phyloP scores from a whole-genome alignment of 371 early-diverging fungal genomes.

The Circinella minor region DNA sequence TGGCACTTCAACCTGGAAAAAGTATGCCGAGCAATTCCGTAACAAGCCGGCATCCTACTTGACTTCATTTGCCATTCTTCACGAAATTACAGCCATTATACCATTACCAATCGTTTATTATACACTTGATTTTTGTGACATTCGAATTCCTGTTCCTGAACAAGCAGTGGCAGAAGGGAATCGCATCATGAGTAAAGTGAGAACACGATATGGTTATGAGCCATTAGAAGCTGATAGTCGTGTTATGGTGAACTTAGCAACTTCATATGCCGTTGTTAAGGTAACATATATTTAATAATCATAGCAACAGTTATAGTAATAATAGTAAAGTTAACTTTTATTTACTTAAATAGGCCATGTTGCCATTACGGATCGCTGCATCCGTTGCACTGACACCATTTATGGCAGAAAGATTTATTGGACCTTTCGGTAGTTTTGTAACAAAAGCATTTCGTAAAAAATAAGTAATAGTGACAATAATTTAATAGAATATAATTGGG shows the following conservation, averaged over 20 bases:
- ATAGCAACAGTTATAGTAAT: too few relatives aligned
- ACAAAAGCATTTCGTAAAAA: conserved; percentile 14
- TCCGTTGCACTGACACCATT: conserved; percentile 75
- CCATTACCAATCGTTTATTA: conserved; percentile 83
- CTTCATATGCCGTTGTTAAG: conserved; percentile 86
- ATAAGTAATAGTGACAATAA: not conserved
- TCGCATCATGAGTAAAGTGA: conserved; percentile 58
- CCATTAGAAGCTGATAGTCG: conserved; percentile 50
- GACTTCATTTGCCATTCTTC: conserved; percentile 82
- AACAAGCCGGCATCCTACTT: conserved; percentile 81
- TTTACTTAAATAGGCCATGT: conserved; percentile 37
- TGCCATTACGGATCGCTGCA: conserved; percentile 71
- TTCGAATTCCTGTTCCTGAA: conserved; percentile 68
- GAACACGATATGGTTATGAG: conserved; percentile 62
- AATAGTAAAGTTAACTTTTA: not conserved
- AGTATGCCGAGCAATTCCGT: conserved; percentile 69
- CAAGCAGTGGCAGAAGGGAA: conserved; percentile 73
- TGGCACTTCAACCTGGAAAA: conserved; percentile 36
- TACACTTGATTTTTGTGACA: conserved; percentile 53
- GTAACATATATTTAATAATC: conserved; percentile 20
- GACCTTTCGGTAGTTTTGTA: conserved; percentile 26
- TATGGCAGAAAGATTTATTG: conserved; percentile 55
- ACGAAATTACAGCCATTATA: conserved; percentile 88
- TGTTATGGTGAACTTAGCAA: conserved; percentile 75
- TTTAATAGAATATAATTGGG: too few relatives aligned